phyloP scores from a whole-genome alignment of 2,329 filamentous ascomycete species.

The Aurifilum marmelostoma region DNA sequence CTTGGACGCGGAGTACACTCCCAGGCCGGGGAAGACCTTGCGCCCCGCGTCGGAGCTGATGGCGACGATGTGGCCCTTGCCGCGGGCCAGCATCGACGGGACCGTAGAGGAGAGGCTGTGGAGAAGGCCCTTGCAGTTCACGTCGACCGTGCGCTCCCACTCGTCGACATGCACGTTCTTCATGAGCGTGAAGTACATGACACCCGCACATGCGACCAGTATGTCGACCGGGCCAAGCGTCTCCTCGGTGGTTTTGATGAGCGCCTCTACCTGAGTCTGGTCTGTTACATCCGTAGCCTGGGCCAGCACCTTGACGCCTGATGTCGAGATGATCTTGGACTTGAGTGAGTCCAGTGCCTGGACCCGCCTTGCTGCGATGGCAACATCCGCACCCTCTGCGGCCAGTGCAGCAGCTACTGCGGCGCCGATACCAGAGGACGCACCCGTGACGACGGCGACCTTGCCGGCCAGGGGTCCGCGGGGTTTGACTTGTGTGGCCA shows the following conservation, averaged over 20 bases:
- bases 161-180: constrained; percentile 72
- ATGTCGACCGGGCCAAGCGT: constrained; percentile 76
- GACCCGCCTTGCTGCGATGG: constrained; percentile 70
- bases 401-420: constrained; percentile 72
- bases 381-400: constrained; percentile 71
- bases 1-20: constrained; percentile 82
- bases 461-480: constrained; percentile 67
- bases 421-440: constrained; percentile 78
- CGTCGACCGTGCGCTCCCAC: constrained; percentile 81
- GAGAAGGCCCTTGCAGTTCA: constrained; percentile 83
- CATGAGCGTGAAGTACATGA: constrained; percentile 93
- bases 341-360: constrained; percentile 71
- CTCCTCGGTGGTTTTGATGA: constrained; percentile 61
- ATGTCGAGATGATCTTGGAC: constrained; percentile 38
- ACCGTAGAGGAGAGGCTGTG: constrained; percentile 72
- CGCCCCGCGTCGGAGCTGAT: constrained; percentile 83
- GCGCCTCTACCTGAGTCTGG: constrained; percentile 65
- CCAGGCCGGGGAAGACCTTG: constrained; percentile 79
- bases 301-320: constrained; percentile 66
- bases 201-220: constrained; percentile 77
- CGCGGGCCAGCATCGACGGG: constrained; percentile 71
- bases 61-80: constrained; percentile 73
- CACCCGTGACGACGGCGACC: constrained; percentile 77
- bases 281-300: constrained; percentile 75
- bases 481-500: constrained; percentile 37